These are phyloP conservation scores for Kodamaea neixiangensis DNA, from an alignment of 805 yeast species.

Conservation along the genomic window DNA sequence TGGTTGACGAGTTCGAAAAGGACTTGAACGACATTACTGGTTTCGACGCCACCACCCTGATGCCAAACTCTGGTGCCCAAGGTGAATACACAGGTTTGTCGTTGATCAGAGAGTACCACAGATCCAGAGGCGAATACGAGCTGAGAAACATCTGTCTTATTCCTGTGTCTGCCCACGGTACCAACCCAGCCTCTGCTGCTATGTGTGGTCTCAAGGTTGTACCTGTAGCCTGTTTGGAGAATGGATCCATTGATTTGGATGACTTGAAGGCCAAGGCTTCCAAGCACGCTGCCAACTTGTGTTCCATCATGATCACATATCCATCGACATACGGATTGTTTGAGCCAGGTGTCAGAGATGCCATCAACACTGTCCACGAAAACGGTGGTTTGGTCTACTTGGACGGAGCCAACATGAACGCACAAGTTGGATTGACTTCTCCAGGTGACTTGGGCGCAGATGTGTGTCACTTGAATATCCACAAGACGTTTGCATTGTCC, in stretches of 20 bases:
- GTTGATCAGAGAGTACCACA: conserved; percentile 77
- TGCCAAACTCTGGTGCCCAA: conserved; percentile 98
- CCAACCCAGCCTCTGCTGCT: conserved; percentile 98
- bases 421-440: conserved; percentile 95
- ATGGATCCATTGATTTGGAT: conserved; percentile 82
- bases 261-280: conserved; percentile 76
- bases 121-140: conserved; percentile 62
- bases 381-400: conserved; percentile 95
- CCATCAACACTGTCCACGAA: conserved; percentile 80
- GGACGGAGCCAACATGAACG: conserved; percentile 99
- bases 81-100: conserved; percentile 96
- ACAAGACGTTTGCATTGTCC: conserved; percentile 95
- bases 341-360: conserved; percentile 85
- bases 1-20: conserved; percentile 72
- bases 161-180: conserved; percentile 97
- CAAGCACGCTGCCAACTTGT: conserved; percentile 67
- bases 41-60: conserved; percentile 83
- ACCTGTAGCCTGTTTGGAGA: conserved; percentile 79
- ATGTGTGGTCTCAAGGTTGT: conserved; percentile 96
- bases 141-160: conserved; percentile 86
- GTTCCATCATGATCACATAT: conserved; percentile 94
- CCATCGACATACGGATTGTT: conserved; percentile 97
- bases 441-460: conserved; percentile 99
- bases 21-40: conserved; percentile 94
- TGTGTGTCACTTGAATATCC: conserved; percentile 95